Percentiles rank a stretch among this genome's conserved stretches.
Conservation (phyloP, 2,329 filamentous ascomycete species). For the Cordyceps militaris region DNA sequence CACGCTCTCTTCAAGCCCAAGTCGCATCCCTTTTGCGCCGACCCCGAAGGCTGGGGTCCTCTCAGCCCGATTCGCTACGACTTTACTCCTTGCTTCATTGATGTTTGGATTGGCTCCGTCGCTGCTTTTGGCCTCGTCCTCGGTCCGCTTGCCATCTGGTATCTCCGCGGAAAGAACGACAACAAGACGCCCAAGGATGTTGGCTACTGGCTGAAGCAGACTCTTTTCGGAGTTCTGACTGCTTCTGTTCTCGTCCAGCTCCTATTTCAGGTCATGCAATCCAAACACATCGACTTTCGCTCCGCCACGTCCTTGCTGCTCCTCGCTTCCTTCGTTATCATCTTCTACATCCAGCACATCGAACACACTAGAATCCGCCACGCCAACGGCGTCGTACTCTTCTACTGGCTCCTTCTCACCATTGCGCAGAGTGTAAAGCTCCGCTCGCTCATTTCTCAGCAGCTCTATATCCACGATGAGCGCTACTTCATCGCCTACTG, state of each 20-base stretch:
- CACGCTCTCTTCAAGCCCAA: constrained; percentile 55
- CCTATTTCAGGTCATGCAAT: constrained; percentile 56
- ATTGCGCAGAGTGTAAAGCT: constrained; percentile 76
- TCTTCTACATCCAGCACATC: constrained; percentile 76
- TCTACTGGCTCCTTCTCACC: constrained; percentile 86
- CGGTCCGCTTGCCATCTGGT: constrained; percentile 72
- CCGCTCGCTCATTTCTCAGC: constrained; percentile 74
- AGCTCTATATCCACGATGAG: constrained; percentile 57
- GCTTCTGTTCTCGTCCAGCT: constrained; percentile 65
- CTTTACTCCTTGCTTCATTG: constrained; percentile 95
- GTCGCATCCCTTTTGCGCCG: constrained; percentile 75
- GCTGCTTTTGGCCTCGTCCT: constrained; percentile 72
- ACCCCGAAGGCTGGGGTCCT: constrained; percentile 92
- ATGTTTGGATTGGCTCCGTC: constrained; percentile 76
- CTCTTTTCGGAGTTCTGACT: constrained; percentile 60
- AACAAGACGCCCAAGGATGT: constrained; percentile 63
- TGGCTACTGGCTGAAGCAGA: constrained; percentile 87
- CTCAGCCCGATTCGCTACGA: constrained; percentile 82
- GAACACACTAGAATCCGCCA: constrained; percentile 79
- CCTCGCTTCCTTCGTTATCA: constrained; percentile 62
- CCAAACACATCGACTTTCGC: constrained; percentile 70
- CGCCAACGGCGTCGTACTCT: constrained; percentile 79
- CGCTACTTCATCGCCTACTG: constrained; percentile 75
- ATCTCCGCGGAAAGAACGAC: constrained; percentile 37
- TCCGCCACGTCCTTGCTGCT: constrained; percentile 75